Conservation (phyloP, 2,329 filamentous ascomycete genomes). For the Cladosporium colombiae region DNA sequence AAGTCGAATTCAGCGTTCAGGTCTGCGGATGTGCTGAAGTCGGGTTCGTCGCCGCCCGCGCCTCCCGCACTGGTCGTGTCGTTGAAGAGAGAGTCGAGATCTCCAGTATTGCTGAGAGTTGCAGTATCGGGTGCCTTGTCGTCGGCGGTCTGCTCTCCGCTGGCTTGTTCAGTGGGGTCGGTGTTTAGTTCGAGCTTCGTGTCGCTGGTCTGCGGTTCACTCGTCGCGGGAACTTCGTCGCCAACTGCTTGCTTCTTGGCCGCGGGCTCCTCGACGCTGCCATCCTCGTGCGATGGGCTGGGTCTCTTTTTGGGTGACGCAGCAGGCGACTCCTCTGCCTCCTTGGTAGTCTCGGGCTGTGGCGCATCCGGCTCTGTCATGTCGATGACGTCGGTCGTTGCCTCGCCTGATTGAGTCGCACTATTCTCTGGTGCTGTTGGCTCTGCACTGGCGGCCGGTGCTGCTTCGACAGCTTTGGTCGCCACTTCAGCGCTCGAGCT, state of each 20-base stretch:
- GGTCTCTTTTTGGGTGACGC: conserved; percentile 2
- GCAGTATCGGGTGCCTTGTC: conserved; percentile 31
- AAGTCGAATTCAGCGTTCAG: conserved; percentile 38
- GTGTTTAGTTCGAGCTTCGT: conserved; percentile 17
- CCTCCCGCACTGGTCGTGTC: conserved; percentile 28
- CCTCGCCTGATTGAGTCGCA: background rate
- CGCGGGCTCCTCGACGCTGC: background rate
- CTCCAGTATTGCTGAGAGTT: conserved; percentile 31
- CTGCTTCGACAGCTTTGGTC: background rate
- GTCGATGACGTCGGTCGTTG: background rate
- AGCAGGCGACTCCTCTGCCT: background rate
- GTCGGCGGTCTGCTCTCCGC: conserved; percentile 23
- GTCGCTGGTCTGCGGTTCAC: background rate
- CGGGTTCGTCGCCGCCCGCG: conserved; percentile 8
- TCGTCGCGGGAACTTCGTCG: background rate
- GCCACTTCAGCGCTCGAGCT: conserved; percentile 18
- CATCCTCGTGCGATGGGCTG: conserved; percentile 17
- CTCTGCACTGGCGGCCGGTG: background rate
- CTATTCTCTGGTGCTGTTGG: background rate
- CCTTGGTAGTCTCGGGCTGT: conserved; percentile 4
- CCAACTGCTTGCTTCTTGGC: conserved; percentile 15
- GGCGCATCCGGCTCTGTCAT: conserved; percentile 17
- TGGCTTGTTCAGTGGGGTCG: conserved; percentile 9
- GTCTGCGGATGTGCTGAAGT: conserved; percentile 21
- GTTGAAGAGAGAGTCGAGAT: conserved; percentile 41